Base-by-base conservation (phyloP, 2,329 filamentous ascomycete species). In the Clarireedia hainanense region DNA sequence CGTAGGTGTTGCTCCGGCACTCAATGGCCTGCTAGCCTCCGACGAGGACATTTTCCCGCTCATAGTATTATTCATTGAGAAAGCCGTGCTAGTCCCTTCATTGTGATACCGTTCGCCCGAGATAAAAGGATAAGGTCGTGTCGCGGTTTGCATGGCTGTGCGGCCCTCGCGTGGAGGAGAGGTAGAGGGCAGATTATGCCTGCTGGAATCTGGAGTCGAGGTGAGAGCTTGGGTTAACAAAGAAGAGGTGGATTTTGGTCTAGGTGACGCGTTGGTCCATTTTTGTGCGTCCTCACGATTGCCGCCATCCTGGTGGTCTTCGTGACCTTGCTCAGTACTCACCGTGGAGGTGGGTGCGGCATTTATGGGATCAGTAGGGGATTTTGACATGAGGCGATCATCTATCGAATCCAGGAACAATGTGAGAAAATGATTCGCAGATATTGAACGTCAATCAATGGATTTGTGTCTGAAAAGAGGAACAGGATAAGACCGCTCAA, bases 311-410 rank as follows among this genome's bases (percentile, higher is more conserved):
- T 58, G 61, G 56, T 58, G 55, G 49, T 43, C 57, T 52, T 62
- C 49, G 52, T 63, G 60, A 43, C 52, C 63, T 55, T 60, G 63
- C 52, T 60, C 61, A 61, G 54, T 53, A 58, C 58, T 69, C 62
- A 67, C 61, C 63, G 58, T 50, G 48, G 52, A 59, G 61, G 67
- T 61, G 63, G 62, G 58, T 64, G 65, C 63, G 65, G 65, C 65
- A 69, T 68, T 65, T 64, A 61, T 64, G 63, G 65, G 58, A 61
- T 66, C 67, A 65, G 64, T 57, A 61, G 58, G 63, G 59, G 63
- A 62, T 53, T 58, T 66, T 64, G 67, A 65, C 67, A 69, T 69
- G 67, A 66, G 66, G 66, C 62, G 63, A 59, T 62, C 68, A 69
- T 69, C 60, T 67, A 69, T 68, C 63, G 66, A 66, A 57, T 63